Conservation (phyloP, 176 grass and related monocot species). For the Microstegium vimineum region DNA sequence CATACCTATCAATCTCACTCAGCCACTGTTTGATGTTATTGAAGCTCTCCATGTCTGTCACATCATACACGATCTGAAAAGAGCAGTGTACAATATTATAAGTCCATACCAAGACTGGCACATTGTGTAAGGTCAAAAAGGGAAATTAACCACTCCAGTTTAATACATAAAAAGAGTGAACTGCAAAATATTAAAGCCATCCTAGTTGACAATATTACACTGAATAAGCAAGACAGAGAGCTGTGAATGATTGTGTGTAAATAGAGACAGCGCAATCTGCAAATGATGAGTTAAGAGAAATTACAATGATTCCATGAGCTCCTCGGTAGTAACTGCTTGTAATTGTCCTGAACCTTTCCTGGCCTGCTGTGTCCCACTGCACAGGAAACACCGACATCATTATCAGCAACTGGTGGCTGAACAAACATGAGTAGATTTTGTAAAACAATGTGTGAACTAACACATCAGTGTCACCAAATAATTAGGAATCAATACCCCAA, state of each 20-base stretch:
- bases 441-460: too few relatives aligned
- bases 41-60: slow-evolving; percentile 85
- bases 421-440: too few relatives aligned
- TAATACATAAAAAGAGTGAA: background rate
- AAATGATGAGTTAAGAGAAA: slow-evolving; percentile 1
- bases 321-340: slow-evolving; percentile 94
- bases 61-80: slow-evolving; percentile 85
- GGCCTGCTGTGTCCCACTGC: too few relatives aligned
- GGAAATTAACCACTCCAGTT: background rate
- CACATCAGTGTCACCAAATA: too few relatives aligned
- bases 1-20: slow-evolving; percentile 96
- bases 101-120: background rate
- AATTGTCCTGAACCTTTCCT: slow-evolving; percentile 15
- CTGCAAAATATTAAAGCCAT: background rate
- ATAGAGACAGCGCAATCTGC: background rate
- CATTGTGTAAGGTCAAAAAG: background rate
- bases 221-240: background rate
- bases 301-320: slow-evolving; percentile 98
- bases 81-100: slow-evolving; percentile 14
- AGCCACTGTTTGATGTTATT: slow-evolving; percentile 91
- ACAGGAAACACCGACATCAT: too few relatives aligned
- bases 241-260: background rate
- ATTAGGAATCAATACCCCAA: too few relatives aligned
- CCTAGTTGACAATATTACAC: background rate
- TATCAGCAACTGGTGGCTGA: too few relatives aligned